Conservation (phyloP, 2,329 filamentous ascomycete genomes). For the Microdochium trichocladiopsis region DNA sequence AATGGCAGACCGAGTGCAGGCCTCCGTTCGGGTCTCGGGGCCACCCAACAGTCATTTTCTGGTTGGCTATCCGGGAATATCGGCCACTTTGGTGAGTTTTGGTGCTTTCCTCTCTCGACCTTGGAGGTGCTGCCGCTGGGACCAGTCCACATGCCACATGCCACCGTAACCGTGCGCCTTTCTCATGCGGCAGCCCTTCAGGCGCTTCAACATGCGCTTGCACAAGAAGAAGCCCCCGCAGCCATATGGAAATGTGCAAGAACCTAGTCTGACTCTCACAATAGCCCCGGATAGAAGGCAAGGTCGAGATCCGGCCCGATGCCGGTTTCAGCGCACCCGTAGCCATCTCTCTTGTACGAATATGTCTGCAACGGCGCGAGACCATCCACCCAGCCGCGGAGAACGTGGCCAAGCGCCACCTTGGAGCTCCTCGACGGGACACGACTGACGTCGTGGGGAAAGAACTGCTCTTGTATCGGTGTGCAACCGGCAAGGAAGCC, state of each 20-base stretch:
- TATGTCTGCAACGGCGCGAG: constrained; percentile 88
- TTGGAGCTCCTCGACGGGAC: constrained; percentile 85
- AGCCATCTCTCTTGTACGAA: constrained; percentile 84
- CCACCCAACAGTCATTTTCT: constrained; percentile 96
- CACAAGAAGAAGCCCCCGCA: not conserved
- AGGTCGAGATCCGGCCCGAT: constrained; percentile 89
- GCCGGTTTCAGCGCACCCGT: constrained; percentile 84
- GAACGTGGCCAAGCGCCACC: constrained; percentile 84
- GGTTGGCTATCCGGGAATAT: constrained; percentile 96
- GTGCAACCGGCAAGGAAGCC: constrained; percentile 72
- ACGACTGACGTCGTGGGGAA: constrained; percentile 91
- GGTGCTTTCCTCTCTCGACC: too few species aligned
- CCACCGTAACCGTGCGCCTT: too few species aligned
- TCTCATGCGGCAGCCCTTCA: too few species aligned
- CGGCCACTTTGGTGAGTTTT: constrained; percentile 83
- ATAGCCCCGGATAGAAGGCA: constrained; percentile 93
- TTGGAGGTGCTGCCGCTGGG: too few species aligned
- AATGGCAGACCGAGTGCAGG: constrained; percentile 42
- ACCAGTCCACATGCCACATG: too few species aligned
- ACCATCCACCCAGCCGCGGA: constrained; percentile 96
- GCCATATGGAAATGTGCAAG: not conserved
- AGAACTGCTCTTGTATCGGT: constrained; percentile 87
- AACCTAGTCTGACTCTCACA: not conserved
- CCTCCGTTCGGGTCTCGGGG: constrained; percentile 92
- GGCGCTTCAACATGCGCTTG: not conserved